Evolutionary conservation across 2,329 filamentous ascomycete genomes (phyloP).

Genomic region (Hymenoscyphus fructigenus): DNA sequence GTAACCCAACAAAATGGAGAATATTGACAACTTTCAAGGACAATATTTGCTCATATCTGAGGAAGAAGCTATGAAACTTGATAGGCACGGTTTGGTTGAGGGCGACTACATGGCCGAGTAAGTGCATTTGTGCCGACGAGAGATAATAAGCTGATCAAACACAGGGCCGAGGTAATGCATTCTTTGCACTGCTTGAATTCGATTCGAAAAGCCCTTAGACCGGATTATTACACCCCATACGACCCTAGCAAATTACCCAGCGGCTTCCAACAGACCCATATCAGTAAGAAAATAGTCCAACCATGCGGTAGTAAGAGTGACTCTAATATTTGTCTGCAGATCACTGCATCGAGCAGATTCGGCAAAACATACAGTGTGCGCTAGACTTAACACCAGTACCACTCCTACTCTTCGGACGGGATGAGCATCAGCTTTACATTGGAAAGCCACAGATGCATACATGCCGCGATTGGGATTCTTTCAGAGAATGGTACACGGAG

Average conservation of each 20-base stretch:
- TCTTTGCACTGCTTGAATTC: slow-evolving; percentile 27
- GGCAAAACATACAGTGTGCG: slow-evolving; percentile 23
- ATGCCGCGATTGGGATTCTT: slow-evolving; percentile 21
- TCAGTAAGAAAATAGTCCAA: slow-evolving; percentile 12
- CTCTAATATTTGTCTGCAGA: slow-evolving; percentile 11
- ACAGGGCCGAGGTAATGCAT: slow-evolving; percentile 25
- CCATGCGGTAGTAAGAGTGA: not conserved
- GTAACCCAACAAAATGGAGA: not conserved
- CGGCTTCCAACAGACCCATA: slow-evolving; percentile 14
- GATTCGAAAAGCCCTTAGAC: slow-evolving; percentile 19
- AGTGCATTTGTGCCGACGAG: not conserved
- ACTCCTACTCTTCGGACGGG: slow-evolving; percentile 17
- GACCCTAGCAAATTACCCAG: slow-evolving; percentile 17
- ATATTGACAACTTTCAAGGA: slow-evolving; percentile 7
- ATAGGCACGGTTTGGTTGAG: slow-evolving; percentile 20
- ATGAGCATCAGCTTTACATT: slow-evolving; percentile 13
- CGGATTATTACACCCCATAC: slow-evolving; percentile 20
- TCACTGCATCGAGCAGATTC: slow-evolving; percentile 26
- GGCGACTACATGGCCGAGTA: slow-evolving; percentile 22
- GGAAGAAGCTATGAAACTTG: slow-evolving; percentile 20
- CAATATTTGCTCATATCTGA: slow-evolving; percentile 23
- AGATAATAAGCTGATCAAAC: not conserved
- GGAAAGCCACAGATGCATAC: slow-evolving; percentile 23
- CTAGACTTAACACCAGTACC: slow-evolving; percentile 22
- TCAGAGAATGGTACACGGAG: slow-evolving; percentile 22